Evolutionary conservation across 306 rosid genomes (phyloP).

Genomic region (Hippophae rhamnoides): DNA sequence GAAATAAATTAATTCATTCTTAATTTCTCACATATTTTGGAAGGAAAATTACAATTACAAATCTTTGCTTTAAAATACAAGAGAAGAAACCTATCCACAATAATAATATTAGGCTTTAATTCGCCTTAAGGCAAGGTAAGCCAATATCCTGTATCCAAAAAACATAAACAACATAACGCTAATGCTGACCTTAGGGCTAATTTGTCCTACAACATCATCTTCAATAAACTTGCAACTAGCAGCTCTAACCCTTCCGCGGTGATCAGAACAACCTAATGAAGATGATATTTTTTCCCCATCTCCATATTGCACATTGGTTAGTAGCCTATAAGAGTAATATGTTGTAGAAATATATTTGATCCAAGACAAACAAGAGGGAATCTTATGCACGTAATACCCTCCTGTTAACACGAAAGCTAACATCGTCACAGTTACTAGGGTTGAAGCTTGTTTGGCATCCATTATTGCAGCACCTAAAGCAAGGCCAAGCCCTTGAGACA

Average conservation of each 20-base stretch:
- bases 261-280: conserved; percentile 37
- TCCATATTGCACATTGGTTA: conserved; percentile 65
- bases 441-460: conserved; percentile 90
- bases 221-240: conserved; percentile 58
- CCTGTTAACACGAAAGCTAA: conserved; percentile 79
- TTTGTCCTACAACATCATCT: conserved; percentile 70
- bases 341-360: conserved; percentile 69
- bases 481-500: conserved; percentile 91
- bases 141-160: conserved; percentile 66
- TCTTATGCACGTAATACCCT: conserved; percentile 77
- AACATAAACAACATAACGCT: conserved; percentile 60
- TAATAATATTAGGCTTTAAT: conserved; percentile 31
- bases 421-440: conserved; percentile 76
- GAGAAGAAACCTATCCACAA: too few relatives aligned
- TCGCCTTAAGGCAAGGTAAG: conserved; percentile 69
- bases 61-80: too few relatives aligned
- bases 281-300: conserved; percentile 45
- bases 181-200: conserved; percentile 44
- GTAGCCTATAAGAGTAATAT: conserved; percentile 55
- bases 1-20: too few relatives aligned
- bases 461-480: conserved; percentile 76
- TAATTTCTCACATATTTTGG: too few relatives aligned
- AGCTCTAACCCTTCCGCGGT: conserved; percentile 11
- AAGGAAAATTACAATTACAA: too few relatives aligned
- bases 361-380: conserved; percentile 70